Percentiles rank a stretch among this genome's conserved stretches.
phyloP scores from a whole-genome alignment of 2,329 filamentous ascomycete genomes.

The Neurospora crassa region DNA sequence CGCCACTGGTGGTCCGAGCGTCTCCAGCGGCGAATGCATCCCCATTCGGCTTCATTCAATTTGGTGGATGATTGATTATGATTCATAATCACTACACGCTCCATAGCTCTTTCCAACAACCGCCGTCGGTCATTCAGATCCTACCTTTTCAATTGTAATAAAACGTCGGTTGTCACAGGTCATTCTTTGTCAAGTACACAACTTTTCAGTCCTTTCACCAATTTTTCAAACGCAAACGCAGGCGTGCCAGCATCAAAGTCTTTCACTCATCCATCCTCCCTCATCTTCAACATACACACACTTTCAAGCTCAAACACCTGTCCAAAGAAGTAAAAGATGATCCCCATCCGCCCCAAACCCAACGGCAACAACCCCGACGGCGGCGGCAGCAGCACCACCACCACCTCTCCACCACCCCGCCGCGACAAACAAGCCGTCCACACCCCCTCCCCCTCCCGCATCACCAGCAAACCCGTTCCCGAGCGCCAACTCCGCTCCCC shows the following conservation, averaged over 20 bases:
- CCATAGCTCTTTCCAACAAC: neutral
- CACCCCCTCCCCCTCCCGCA: slow-evolving; percentile 33
- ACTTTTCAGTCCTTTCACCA: neutral
- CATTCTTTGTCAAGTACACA: neutral
- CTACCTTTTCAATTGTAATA: neutral
- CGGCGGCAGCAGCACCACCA: slow-evolving; percentile 3
- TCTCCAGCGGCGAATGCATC: neutral
- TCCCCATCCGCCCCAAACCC: slow-evolving; percentile 11
- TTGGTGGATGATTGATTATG: neutral
- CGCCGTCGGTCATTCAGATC: neutral
- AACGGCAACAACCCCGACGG: neutral
- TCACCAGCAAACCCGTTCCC: slow-evolving; percentile 58
- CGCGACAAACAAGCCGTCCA: slow-evolving; percentile 34
- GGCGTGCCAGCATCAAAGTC: neutral
- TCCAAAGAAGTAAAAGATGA: slow-evolving; percentile 5
- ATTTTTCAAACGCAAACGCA: neutral
- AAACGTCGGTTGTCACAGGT: neutral
- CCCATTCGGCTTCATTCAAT: neutral
- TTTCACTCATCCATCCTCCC: too few species aligned
- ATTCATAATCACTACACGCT: neutral
- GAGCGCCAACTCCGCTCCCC: slow-evolving; percentile 56
- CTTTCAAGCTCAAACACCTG: neutral
- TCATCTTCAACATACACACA: neutral
- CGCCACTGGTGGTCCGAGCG: neutral
- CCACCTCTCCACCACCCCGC: slow-evolving; percentile 3